phyloP scores from a whole-genome alignment of 2,329 filamentous ascomycete species.

The Parafenestella ontariensis region DNA sequence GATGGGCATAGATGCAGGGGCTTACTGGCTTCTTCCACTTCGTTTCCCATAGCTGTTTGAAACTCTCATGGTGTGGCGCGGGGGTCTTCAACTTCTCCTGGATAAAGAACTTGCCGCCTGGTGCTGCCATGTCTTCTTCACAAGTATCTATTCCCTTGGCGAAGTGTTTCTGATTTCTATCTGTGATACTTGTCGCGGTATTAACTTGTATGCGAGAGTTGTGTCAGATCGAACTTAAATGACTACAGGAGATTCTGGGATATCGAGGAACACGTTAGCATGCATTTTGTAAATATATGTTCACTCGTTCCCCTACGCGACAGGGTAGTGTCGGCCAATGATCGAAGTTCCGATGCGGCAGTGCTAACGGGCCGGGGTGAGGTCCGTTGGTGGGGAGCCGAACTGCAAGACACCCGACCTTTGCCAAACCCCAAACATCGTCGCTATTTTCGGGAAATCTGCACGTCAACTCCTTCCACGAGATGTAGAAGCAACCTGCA shows the following conservation, averaged over 20 bases:
- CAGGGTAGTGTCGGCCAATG: background rate
- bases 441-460: background rate
- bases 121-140: conserved; percentile 49
- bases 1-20: background rate
- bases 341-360: background rate
- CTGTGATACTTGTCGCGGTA: too few species aligned
- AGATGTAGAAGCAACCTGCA: too few species aligned
- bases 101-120: conserved; percentile 55
- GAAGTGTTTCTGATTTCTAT: background rate
- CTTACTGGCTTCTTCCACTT: conserved; percentile 75
- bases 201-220: too few species aligned
- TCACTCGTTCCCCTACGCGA: too few species aligned
- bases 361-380: background rate
- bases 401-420: background rate
- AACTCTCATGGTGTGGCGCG: conserved; percentile 57
- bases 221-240: too few species aligned
- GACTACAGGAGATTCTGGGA: too few species aligned
- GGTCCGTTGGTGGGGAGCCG: conserved; percentile 17
- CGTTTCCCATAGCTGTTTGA: conserved; percentile 69
- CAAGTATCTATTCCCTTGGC: background rate
- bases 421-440: background rate
- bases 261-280: too few species aligned
- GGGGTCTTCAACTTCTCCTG: conserved; percentile 52
- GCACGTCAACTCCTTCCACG: background rate
- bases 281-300: background rate